Evolutionary conservation across 306 rosid species (phyloP), one percentile per base, ranked within the genome.

Genomic region (Lathyrus sativus): DNA sequence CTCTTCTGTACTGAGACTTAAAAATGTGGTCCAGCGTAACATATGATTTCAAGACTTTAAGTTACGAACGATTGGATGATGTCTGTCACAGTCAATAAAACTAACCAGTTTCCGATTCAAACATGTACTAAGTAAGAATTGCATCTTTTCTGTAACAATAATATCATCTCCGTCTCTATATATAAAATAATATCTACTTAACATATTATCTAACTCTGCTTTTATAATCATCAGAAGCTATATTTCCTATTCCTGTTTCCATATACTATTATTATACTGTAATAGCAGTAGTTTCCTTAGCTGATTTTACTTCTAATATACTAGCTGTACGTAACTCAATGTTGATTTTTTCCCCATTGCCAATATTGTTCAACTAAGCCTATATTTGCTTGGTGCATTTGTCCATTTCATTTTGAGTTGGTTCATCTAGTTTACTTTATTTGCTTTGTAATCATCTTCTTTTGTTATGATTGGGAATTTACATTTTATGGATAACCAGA

Each of bases 331-430:
- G 4, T 33, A 33, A 33, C 22, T 31, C 29, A 2, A 46, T 18
- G 11, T 4, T 35, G 39, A 35, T 44, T 44, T 57, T 19, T 37
- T 45, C 59, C 58, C 3, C 43, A 14, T 35, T 57, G 31, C 11
- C 63, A 33, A 3, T 9, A 19, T 58, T n/a, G 37, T 13, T 57
- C 10, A 18, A 70, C 15, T 43, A 31, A 11, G 4, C 18, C 15
- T 18, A 46, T 50, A 29, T 60, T 49, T 48, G 74, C 11, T 60
- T 37, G 29, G 53, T 24, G 26, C 35, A 65, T 9, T 43, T 61
- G 22, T 42, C 39, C 41, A n/a, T 35, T 31, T 69, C 22, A 50
- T 38, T 50, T 37, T 38, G 70, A 28, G 44, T 35, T 31, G 4
- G 31, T 45, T 28, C 59, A 33, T 18, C 28, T 29, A 13, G n/a